Evolutionary conservation across 2,329 filamentous ascomycete genomes (phyloP), one percentile per base, ranked within the genome.

Genomic region (Helotiales sp.): DNA sequence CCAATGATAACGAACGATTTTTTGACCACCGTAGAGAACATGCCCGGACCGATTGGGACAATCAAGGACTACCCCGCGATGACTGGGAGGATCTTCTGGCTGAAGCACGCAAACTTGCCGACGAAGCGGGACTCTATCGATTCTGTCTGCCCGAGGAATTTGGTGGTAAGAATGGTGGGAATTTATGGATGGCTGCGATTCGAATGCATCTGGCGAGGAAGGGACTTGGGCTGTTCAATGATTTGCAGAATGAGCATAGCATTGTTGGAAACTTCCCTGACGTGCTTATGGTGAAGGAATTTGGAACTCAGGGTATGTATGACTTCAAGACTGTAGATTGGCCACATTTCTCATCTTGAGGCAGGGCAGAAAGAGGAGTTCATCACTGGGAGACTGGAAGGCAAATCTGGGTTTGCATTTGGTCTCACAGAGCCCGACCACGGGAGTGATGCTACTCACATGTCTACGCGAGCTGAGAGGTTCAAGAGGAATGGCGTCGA

Each of bases 11-110:
- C 74, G 80, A 86, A 63, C 84, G 86, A 66, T 90, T 90, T 82
- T 89, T 90, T 77, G 87, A 89, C 76, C 85, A 90, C 76, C 83
- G 87, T 20, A 85, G 87, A 69, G 87, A 90, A 72, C 82, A 88
- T 72, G 80, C 85, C 6, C 84, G 87, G 37, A 90, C 87, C 1
- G 82, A 89, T 73, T 89, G 86, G 86, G 73, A 74, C 6, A 71
- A 74, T 49, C 58, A 65, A 80, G 65, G 87, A 2, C 80, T 89
- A 2, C 87, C 87, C 0, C 82, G 81, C 6, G 76, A 80, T 52
- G 86, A 88, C 72, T 89, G 87, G 87, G 86, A 89, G 71, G 78
- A 79, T 1, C 77, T 90, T 0, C 78, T 89, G 15, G 73, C 67
- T 6, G 76, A 86, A 75, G 83, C 83, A 13, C 80, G 81, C 24